These are phyloP conservation scores for Austroboletus festivus DNA, from an alignment of 768 basidiomycete species.

Conservation along the genomic window DNA sequence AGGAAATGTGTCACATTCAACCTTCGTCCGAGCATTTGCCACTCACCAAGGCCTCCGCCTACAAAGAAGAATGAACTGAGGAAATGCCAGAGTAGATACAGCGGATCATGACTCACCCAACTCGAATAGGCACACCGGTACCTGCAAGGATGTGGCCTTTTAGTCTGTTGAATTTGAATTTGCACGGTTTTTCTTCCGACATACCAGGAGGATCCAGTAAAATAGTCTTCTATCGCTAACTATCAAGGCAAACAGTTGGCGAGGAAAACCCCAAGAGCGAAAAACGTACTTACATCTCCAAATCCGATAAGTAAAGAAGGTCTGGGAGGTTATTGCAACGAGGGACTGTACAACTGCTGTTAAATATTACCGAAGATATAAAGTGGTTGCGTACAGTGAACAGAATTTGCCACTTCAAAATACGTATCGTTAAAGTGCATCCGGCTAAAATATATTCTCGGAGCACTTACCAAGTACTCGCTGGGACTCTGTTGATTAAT, in stretches of 20 bases:
- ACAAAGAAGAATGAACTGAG: not conserved
- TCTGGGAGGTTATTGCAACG: slow-evolving; percentile 3
- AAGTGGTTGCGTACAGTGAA: not conserved
- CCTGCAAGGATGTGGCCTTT: not conserved
- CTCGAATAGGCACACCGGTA: slow-evolving; percentile 3
- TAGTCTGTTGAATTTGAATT: not conserved
- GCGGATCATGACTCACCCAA: not conserved
- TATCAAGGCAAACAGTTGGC: not conserved
- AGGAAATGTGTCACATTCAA: not conserved
- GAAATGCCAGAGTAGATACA: not conserved
- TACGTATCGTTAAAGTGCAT: not conserved
- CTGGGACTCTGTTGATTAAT: not conserved
- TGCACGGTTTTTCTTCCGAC: not conserved
- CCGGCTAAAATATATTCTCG: not conserved
- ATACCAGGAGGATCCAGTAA: slow-evolving; percentile 9
- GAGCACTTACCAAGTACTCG: slow-evolving; percentile 5
- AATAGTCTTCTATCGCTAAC: slow-evolving; percentile 1
- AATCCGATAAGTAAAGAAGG: slow-evolving; percentile 11
- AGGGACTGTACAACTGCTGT: not conserved
- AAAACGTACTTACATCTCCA: slow-evolving; percentile 7
- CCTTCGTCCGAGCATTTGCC: not conserved
- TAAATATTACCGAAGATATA: not conserved
- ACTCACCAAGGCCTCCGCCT: slow-evolving; percentile 9
- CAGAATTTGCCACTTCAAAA: slow-evolving; percentile 2
- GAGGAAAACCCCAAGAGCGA: not conserved